Base-by-base conservation (phyloP, 2,329 filamentous ascomycete genomes). In the Colletotrichum agaves region DNA sequence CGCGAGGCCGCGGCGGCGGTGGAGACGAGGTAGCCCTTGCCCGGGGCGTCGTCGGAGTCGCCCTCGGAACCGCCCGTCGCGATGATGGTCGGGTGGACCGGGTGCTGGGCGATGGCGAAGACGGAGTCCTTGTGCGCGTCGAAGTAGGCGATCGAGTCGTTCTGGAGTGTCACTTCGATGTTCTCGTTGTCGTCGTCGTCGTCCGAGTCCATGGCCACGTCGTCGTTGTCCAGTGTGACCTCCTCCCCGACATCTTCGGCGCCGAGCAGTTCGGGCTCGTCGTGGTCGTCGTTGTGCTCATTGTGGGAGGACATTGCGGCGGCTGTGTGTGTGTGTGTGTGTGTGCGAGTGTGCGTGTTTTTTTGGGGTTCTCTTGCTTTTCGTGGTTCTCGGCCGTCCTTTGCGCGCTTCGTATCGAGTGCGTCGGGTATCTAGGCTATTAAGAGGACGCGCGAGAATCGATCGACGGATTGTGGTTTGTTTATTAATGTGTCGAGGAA, bases 81-180 rank as follows among this genome's bases (percentile, higher is more conserved):
- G 68, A 98, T 85, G 68, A 98, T 89, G 19, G 90, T 85, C 5
- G 91, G 88, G 75, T 92, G 86, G 6, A 89, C 83, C 4, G 96
- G 96, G 78, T 99, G 96, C 78, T 97, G 93, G 17, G 95, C 93
- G 77, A 99, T 96, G 80, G 93, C 90, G 83, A 98, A 99, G 75
- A 99, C 92, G 69, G 91, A 94, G 85, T 98, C 94, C 73, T 90
- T 91, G 83, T 98, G 93, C 39, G 82, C 80, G 83, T 98, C 96
- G 76, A 98, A 98, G 83, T 97, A 95, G 68, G 93, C 95, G 72
- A 91, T 85, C 72, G 93, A 97, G 84, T 99, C 95, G 84, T 98
- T 99, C 70, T 96, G 89, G 6, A 98, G 85, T 46, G 88, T 82
- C 46, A 98, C 89, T 78, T 96, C 93, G 73, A 90, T 86, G 31